Base-by-base conservation (phyloP, 2,329 filamentous ascomycete genomes). In the Arachnomyces sp. region DNA sequence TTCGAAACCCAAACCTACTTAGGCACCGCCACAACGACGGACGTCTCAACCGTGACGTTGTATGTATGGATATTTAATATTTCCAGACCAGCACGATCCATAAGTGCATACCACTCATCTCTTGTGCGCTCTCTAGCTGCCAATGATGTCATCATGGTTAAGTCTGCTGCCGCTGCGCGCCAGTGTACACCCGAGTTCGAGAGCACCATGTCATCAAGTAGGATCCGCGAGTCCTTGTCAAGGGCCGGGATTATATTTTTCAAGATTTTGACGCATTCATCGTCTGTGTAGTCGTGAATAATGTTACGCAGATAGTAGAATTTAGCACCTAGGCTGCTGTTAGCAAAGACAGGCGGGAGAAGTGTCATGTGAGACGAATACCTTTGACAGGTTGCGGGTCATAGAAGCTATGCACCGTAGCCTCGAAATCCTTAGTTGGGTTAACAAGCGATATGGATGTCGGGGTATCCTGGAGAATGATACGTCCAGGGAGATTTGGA, bases 201-300 rank as follows among this genome's bases (percentile, higher is more conserved):
- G 1, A 71, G 38, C 1, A 69, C 62, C 35, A 66, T 58, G 21
- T 72, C 69, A 34, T 68, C 62, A 38, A 72, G 63, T 6, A 73
- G 45, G 18, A 72, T 55, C 8, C 52, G 45, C 0, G 65, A 68
- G 5, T 62, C 54, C 1, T 49, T 39, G 1, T 44, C 51, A 51
- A 68, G 56, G 2, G 65, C 65, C 2, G 51, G 40, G 1, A 50
- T 47, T 2, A 63, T 48, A 11, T 57, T 47, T 9, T 52, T 50
- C 2, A 56, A 28, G 28, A 53, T 51, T 34, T 44, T 29, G 8
- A 41, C 31, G 15, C 44, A 47, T 13, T 49, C 42, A 17, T 47
- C 46, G 30, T 57, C 54, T 13, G 45, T 38, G 44, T 47, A 57
- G 39, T 56, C 50, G 35, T 59, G 53, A 15, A 59, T 17, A 15